Conservation (phyloP, 495 filamentous ascomycete species). For the Aspergillus avenaceus region DNA sequence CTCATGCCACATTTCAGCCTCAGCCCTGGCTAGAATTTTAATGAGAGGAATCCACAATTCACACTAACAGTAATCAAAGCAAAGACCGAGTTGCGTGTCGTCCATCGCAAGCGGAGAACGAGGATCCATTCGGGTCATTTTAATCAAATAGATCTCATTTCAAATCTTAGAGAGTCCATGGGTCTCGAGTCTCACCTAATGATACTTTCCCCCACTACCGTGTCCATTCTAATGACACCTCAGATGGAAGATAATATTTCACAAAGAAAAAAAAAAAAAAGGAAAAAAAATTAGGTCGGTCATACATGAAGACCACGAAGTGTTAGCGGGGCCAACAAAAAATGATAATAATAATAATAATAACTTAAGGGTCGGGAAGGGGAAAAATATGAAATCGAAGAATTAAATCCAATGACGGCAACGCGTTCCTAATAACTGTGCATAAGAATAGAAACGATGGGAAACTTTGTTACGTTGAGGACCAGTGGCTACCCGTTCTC, state of each 20-base stretch:
- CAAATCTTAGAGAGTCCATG: too few species aligned
- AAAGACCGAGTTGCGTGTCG: conserved; percentile 2
- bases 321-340: too few species aligned
- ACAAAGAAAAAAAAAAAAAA: not conserved
- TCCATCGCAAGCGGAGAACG: conserved; percentile 3
- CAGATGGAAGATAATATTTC: not conserved
- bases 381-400: too few species aligned
- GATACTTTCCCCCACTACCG: too few species aligned
- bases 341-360: too few species aligned
- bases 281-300: not conserved
- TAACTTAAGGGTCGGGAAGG: too few species aligned
- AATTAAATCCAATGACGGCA: too few species aligned
- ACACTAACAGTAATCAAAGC: not conserved
- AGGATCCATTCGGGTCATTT: not conserved
- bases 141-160: not conserved
- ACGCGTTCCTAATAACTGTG: not conserved
- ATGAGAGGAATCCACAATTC: not conserved
- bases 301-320: too few species aligned
- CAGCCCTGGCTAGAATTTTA: not conserved
- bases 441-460: conserved; percentile 5
- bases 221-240: too few species aligned
- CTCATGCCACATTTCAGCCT: not conserved
- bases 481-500: not conserved
- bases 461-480: not conserved
- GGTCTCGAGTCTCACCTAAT: not conserved